A percentile compares a stretch with the other conserved stretches of the same genome.
Conservation (phyloP, 225 moss, liverwort and hornwort species). For the Pseudoscleropodium purum region DNA sequence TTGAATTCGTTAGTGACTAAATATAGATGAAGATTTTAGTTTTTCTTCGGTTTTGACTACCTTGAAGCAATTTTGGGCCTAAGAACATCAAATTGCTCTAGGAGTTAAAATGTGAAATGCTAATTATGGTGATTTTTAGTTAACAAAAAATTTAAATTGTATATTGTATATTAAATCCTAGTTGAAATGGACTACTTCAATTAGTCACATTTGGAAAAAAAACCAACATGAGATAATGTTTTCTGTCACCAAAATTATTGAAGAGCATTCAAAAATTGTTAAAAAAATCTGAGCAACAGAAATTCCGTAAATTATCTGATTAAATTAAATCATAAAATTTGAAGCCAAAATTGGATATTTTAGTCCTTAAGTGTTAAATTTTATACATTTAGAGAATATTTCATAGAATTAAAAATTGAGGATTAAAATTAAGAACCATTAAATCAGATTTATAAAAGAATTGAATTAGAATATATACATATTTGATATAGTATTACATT, state of each 20-base stretch:
- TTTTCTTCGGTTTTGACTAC: too few species aligned
- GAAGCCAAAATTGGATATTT: not conserved
- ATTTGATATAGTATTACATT: not conserved
- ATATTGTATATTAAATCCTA: fast-evolving
- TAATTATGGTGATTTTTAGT: too few species aligned
- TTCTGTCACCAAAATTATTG: not conserved
- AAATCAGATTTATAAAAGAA: fast-evolving
- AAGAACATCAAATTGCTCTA: too few species aligned
- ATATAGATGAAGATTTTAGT: too few species aligned
- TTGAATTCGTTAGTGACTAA: too few species aligned
- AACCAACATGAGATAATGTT: fast-evolving
- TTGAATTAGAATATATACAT: too few species aligned
- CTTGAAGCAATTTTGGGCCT: too few species aligned
- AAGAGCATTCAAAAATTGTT: too few species aligned
- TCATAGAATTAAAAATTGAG: not conserved
- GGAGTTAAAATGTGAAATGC: too few species aligned
- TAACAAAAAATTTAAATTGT: too few species aligned
- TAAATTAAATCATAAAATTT: too few species aligned
- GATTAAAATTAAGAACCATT: not conserved
- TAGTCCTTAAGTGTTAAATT: fast-evolving
- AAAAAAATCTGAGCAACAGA: not conserved
- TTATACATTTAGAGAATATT: not conserved
- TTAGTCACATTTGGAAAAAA: too few species aligned
- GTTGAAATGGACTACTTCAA: not conserved
- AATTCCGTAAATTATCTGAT: not conserved